phyloP scores from a whole-genome alignment of 1,284 basidiomycete genomes.

The Mycosarcoma mackinlayi region DNA sequence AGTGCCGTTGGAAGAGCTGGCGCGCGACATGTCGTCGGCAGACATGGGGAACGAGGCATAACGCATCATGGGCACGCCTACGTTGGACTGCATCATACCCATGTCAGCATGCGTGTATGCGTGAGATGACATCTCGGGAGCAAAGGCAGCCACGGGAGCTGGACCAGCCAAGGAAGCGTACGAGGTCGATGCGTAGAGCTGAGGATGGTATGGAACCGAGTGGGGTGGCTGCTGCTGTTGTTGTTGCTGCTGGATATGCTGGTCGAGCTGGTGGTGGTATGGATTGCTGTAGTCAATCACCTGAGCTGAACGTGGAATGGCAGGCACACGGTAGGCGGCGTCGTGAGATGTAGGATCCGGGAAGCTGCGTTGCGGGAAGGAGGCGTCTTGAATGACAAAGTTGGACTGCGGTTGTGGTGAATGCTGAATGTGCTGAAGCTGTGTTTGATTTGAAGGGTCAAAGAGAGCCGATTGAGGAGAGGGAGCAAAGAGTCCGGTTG shows the following conservation, averaged over 20 bases:
- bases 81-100: constrained; percentile 19
- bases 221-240: constrained; percentile 21
- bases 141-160: constrained; percentile 12
- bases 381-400: constrained; percentile 11
- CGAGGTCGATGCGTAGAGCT: constrained; percentile 35
- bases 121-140: constrained; percentile 22
- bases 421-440: constrained; percentile 29
- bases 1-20: constrained; percentile 29
- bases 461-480: constrained; percentile 17
- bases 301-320: constrained; percentile 20
- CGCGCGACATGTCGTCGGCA: constrained; percentile 28
- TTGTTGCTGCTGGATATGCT: constrained; percentile 23
- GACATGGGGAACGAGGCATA: constrained; percentile 36
- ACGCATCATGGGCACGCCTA: constrained; percentile 37
- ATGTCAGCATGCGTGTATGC: constrained; percentile 26
- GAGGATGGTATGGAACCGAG: constrained; percentile 12
- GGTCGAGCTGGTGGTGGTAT: constrained; percentile 30
- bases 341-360: constrained; percentile 27
- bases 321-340: constrained; percentile 27
- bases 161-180: constrained; percentile 26
- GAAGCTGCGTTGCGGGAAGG: constrained; percentile 34
- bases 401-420: constrained; percentile 14
- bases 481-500: constrained; percentile 26
- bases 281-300: constrained; percentile 34
- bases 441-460: constrained; percentile 19